phyloP scores from a whole-genome alignment of 148 eudicot species.

The Heliamphora exappendiculata region DNA sequence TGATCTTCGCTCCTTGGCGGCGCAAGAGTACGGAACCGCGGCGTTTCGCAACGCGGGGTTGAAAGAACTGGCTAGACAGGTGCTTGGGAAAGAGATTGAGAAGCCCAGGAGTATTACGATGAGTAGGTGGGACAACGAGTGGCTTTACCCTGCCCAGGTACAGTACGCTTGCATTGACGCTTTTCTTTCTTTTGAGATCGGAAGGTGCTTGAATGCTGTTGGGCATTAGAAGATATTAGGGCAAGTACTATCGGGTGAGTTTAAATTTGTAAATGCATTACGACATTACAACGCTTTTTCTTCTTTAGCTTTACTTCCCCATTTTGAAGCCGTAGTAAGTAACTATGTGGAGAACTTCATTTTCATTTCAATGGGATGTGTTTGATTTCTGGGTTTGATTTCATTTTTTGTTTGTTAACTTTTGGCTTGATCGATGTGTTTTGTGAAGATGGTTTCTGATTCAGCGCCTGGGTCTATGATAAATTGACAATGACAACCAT shows the following conservation, averaged over 20 bases:
- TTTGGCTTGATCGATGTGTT: neutral
- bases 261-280: neutral
- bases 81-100: conserved; percentile 31
- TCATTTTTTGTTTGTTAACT: neutral
- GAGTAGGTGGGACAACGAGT: conserved; percentile 50
- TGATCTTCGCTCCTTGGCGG: neutral
- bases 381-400: neutral
- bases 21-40: neutral
- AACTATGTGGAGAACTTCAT: neutral
- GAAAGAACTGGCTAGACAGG: conserved; percentile 15
- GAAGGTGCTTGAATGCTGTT: conserved; percentile 16
- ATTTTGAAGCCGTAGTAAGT: neutral
- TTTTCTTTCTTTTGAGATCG: conserved; percentile 34
- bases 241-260: neutral
- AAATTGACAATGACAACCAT: too few species aligned
- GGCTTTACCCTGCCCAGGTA: conserved; percentile 32
- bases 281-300: neutral
- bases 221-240: neutral
- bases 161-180: conserved; percentile 51
- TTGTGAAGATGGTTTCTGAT: too few species aligned
- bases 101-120: conserved; percentile 45
- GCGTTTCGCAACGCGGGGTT: conserved; percentile 5
- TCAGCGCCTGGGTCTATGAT: too few species aligned
- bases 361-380: neutral
- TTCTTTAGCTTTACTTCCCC: neutral